Base-by-base conservation (phyloP, 2,329 filamentous ascomycete genomes). In the Zalaria obscura region DNA sequence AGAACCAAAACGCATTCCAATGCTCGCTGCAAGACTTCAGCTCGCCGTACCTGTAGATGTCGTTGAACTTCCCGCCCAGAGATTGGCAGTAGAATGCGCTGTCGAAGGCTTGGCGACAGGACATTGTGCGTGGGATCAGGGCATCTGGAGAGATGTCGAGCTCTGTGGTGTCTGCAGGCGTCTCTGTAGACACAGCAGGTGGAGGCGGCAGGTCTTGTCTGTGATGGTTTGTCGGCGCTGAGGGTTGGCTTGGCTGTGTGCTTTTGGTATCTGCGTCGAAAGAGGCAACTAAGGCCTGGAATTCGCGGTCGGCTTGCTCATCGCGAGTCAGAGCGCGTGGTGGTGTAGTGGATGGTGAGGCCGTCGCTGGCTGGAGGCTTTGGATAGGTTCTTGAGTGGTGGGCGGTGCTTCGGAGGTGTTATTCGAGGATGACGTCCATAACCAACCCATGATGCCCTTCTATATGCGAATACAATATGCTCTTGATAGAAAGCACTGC, bases 1-100 rank as follows among this genome's bases (percentile, higher is more conserved):
- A 98, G 66, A 95, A 89, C 83, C 88, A 93, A 63, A 94, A 96
- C 61, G 94, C 84, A 46, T 80, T 75, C 87, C 89, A 95, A 48
- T 87, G 79, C 50, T 93, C 82, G 47, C 70, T 76, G 69, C 91
- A 98, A 3, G 75, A 72, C 36, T 80, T 76, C 54, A 93, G 67
- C 35, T 70, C 66, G 47, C 91, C 91, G 57, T 86, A 80, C 33
- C 91, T 82, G 69, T 96, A 98, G 32, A 96, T 74, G 54, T 86
- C 78, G 54, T 83, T 87, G 70, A 88, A 94, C 60, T 96, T 88
- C 1, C 89, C 87, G 40, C 86, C 88, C 5, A 94, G 70, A 0
- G 82, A 86, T 58, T 91, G 84, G 72, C 91, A 98, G 69, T 89
- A 85, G 73, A 89, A 95, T 45, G 89, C 88, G 48, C 78, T 73